These are phyloP conservation scores for Cenchrus americanus DNA, from an alignment of 176 grass and related monocot species.

Conservation along the genomic window DNA sequence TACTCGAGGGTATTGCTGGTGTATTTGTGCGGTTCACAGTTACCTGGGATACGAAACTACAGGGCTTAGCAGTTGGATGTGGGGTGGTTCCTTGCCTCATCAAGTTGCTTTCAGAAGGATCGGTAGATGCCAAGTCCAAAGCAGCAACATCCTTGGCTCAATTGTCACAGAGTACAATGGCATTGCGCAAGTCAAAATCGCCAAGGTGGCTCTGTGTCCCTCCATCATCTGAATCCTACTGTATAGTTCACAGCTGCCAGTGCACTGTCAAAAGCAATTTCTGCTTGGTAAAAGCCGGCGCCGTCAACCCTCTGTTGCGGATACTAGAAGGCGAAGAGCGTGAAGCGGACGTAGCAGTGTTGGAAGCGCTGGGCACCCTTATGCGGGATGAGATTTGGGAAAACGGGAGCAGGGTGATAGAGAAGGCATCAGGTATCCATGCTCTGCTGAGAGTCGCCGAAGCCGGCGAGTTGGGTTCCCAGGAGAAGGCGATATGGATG, in stretches of 20 bases:
- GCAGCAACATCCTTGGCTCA: conserved; percentile 73
- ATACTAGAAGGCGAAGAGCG: conserved; percentile 72
- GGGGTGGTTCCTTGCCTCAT: conserved; percentile 75
- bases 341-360: conserved; percentile 57
- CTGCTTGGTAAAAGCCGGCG: conserved; percentile 77
- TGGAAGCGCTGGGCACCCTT: conserved; percentile 72
- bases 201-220: conserved; percentile 69
- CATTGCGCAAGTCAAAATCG: conserved; percentile 49
- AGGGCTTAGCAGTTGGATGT: conserved; percentile 59
- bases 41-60: conserved; percentile 76
- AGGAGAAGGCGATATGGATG: conserved; percentile 86
- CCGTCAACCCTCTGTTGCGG: conserved; percentile 54
- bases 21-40: conserved; percentile 78
- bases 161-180: conserved; percentile 64
- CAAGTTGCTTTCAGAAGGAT: conserved; percentile 71
- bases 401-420: conserved; percentile 64
- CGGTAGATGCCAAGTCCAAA: conserved; percentile 72
- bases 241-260: conserved; percentile 61
- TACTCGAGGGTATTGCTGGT: conserved; percentile 76
- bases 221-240: conserved; percentile 67
- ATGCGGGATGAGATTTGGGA: conserved; percentile 81
- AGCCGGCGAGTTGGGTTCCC: conserved; percentile 55
- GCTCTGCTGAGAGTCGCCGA: conserved; percentile 69
- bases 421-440: conserved; percentile 62
- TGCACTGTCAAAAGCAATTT: conserved; percentile 80